These are phyloP conservation scores for Plasmodium fragile DNA, from an alignment of 169 alveolate genomes.

Conservation along the genomic window DNA sequence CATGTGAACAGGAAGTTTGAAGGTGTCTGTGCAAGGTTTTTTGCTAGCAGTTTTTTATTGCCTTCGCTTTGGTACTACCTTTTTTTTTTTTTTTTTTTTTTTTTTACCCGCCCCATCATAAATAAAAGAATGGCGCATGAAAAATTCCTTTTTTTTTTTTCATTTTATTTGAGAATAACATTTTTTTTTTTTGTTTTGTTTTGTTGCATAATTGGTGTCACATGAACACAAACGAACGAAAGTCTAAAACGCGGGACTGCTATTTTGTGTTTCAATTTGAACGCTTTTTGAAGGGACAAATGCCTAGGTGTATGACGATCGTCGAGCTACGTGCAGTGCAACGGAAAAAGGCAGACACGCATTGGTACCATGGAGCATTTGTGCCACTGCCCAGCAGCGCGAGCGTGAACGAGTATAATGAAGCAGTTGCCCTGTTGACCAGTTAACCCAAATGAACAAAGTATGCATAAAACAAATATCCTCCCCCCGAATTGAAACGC, in stretches of 20 bases:
- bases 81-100: neutral
- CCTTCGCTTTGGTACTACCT: neutral
- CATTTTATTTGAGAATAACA: neutral
- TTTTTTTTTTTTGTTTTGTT: neutral
- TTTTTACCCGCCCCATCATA: neutral
- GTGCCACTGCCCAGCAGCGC: neutral
- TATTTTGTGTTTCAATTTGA: neutral
- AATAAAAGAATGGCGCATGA: neutral
- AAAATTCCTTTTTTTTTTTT: neutral
- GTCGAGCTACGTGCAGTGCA: neutral
- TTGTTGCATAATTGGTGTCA: neutral
- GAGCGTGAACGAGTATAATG: neutral
- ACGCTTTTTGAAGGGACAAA: neutral
- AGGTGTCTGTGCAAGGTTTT: neutral
- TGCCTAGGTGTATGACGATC: neutral
- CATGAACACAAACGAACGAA: neutral
- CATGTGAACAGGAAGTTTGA: neutral
- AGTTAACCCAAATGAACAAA: neutral
- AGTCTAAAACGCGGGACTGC: neutral
- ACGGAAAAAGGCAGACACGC: neutral
- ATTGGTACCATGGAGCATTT: neutral
- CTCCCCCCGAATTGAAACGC: neutral
- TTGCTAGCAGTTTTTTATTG: neutral
- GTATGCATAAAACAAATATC: neutral
- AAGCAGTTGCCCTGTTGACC: neutral